A percentile compares a stretch with the other conserved stretches of the same genome.
Conservation (phyloP, 2,329 filamentous ascomycete species). For the Trichoderma sp. region DNA sequence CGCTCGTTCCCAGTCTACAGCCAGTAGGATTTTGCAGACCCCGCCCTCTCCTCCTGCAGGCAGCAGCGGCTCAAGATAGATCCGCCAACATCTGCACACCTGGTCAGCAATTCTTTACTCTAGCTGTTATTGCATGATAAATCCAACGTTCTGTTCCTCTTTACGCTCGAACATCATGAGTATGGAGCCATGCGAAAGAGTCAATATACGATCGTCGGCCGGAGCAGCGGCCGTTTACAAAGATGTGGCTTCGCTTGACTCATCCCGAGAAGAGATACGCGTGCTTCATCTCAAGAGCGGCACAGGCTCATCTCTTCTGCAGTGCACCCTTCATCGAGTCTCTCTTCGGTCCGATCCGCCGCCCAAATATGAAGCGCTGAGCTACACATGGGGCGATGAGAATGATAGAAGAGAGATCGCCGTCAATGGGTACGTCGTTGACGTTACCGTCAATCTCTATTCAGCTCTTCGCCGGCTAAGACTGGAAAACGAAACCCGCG, state of each 20-base stretch:
- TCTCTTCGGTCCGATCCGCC: neutral
- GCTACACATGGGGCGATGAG: neutral
- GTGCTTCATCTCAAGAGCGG: slow-evolving; percentile 7
- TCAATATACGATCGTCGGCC: neutral
- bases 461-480: neutral
- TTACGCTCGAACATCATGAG: neutral
- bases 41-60: neutral
- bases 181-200: neutral
- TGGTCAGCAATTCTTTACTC: too few relatives aligned
- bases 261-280: neutral
- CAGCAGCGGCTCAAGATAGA: neutral
- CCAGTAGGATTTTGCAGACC: neutral
- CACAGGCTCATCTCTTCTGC: neutral
- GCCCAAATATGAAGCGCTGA: neutral
- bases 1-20: too few relatives aligned
- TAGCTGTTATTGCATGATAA: neutral
- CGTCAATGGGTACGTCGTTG: slow-evolving; percentile 2
- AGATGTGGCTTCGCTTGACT: neutral
- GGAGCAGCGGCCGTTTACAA: neutral
- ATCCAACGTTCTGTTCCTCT: neutral
- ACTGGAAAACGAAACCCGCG: neutral
- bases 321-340: slow-evolving; percentile 8
- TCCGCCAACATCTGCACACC: too few relatives aligned
- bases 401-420: neutral
- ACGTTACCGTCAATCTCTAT: slow-evolving; percentile 13